Evolutionary conservation across 1,284 basidiomycete genomes (phyloP), one percentile per base, ranked within the genome.

Genomic region (Pseudozyma sp.): DNA sequence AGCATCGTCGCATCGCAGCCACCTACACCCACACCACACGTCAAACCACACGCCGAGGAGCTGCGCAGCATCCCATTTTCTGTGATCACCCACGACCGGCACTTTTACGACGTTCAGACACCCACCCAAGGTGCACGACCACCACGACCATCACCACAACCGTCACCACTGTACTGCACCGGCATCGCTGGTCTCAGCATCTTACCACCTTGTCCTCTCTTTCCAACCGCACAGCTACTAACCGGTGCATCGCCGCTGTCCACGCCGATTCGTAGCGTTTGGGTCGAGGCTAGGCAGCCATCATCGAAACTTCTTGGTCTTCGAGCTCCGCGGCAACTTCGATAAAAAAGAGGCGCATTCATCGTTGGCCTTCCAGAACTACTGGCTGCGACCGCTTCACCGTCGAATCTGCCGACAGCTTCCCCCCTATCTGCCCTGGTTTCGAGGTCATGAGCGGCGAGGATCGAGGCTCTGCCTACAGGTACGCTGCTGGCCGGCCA

Each of bases 401-500:
- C 35, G 35, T 37, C 24, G 24, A 24, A 24, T 24, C 24, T 24
- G 24, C 24, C 24, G 24, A 24, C 24, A 4, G 24, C 24, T 24
- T 24, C 2, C 24, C 24, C 24, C 24, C 2, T n/a, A 7, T n/a
- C 40, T 42, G 11, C 40, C 1, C 16, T 42, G 8, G 17, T 13
- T 9, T 24, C 24, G 29, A 30, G 33, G 30, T 11, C 30, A 73
- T 73, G 70, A 73, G 65, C 54, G 65, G 70, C 30, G 60, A 68
- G 9, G 65, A 68, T 42, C 52, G 61, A 59, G 62, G 51, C 7
- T 45, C 68, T 14, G 46, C 65, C 45, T 74, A 74, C 39, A 66
- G 67, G 6, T 68, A 74, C 37, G 54, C 65, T 13, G 65, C 45
- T 19, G 54, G 53, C 17, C 59, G 65, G 33, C 50, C 65, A 7